Evolutionary conservation across 768 basidiomycete species (phyloP).

Genomic region (Russula griseocarnosa): DNA sequence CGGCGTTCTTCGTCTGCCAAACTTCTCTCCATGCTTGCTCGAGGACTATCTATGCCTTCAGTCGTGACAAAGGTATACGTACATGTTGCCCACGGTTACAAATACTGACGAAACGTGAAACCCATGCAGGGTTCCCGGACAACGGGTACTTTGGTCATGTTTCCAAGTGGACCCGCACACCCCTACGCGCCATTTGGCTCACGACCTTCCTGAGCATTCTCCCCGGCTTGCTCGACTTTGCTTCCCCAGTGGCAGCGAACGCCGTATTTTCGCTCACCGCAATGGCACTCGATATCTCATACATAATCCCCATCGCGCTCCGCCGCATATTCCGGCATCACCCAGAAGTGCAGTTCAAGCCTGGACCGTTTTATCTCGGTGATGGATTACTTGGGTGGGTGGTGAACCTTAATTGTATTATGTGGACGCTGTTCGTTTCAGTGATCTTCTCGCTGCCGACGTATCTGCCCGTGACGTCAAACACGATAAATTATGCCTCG

Average conservation of each 20-base stretch:
- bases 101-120: not conserved
- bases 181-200: conserved; percentile 73
- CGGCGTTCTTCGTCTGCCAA: conserved; percentile 84
- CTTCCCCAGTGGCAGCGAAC: conserved; percentile 68
- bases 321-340: conserved; percentile 65
- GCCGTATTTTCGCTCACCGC: conserved; percentile 82
- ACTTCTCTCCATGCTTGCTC: conserved; percentile 79
- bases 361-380: conserved; percentile 86
- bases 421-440: conserved; percentile 64
- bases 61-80: conserved; percentile 60
- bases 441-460: conserved; percentile 75
- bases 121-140: conserved; percentile 61
- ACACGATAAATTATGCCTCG: conserved; percentile 81
- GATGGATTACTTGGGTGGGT: conserved; percentile 57
- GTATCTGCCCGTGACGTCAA: conserved; percentile 57
- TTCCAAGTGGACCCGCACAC: conserved; percentile 60
- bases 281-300: conserved; percentile 72
- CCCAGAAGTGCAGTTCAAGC: conserved; percentile 78
- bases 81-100: not conserved
- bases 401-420: conserved; percentile 61
- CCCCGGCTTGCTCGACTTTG: conserved; percentile 71
- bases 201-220: conserved; percentile 63
- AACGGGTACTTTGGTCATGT: conserved; percentile 70
- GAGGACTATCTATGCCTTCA: conserved; percentile 80
- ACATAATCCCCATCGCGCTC: conserved; percentile 77